A percentile compares a stretch with the other conserved stretches of the same genome.
Evolutionary conservation across 441 rosid genomes (phyloP).

Genomic region (Erysimum pusillum): DNA sequence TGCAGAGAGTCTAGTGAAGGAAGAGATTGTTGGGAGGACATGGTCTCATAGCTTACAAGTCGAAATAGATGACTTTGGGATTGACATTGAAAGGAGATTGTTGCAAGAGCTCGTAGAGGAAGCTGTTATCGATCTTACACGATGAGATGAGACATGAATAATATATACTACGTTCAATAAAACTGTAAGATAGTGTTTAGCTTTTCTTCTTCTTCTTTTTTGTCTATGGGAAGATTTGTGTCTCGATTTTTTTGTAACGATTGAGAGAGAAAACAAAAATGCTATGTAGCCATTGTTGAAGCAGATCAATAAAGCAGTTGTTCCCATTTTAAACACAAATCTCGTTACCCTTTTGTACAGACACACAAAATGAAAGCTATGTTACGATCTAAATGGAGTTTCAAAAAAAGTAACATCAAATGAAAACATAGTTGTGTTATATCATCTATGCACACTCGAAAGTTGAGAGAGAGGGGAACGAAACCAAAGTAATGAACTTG

Average conservation of each 20-base stretch:
- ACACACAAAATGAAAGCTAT: slow-evolving; percentile 7
- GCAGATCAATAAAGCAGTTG: slow-evolving; percentile 30
- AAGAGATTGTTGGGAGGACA: slow-evolving; percentile 74
- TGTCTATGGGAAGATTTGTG: slow-evolving; percentile 32
- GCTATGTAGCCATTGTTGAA: slow-evolving; percentile 37
- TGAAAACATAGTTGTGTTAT: slow-evolving; percentile 14
- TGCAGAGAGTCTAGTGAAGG: slow-evolving; percentile 67
- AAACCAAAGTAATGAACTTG: slow-evolving; percentile 8
- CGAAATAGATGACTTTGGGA: slow-evolving; percentile 62
- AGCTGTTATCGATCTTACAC: slow-evolving; percentile 62
- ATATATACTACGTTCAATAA: slow-evolving; percentile 36
- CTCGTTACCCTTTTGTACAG: slow-evolving; percentile 33
- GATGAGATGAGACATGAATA: slow-evolving; percentile 41
- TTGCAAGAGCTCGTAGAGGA: slow-evolving; percentile 83
- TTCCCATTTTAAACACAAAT: slow-evolving; percentile 31
- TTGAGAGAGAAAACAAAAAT: slow-evolving; percentile 15
- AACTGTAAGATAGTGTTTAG: slow-evolving; percentile 35
- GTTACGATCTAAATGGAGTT: slow-evolving; percentile 17
- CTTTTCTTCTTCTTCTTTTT: no score
- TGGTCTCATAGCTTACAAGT: slow-evolving; percentile 63
- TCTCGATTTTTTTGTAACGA: slow-evolving; percentile 40
- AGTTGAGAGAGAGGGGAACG: slow-evolving; percentile 18
- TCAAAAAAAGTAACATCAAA: neutral
- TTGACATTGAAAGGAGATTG: slow-evolving; percentile 69
- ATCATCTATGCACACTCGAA: slow-evolving; percentile 37